Base-by-base conservation (phyloP, 225 moss, liverwort and hornwort species). In the Climacium dendroides region DNA sequence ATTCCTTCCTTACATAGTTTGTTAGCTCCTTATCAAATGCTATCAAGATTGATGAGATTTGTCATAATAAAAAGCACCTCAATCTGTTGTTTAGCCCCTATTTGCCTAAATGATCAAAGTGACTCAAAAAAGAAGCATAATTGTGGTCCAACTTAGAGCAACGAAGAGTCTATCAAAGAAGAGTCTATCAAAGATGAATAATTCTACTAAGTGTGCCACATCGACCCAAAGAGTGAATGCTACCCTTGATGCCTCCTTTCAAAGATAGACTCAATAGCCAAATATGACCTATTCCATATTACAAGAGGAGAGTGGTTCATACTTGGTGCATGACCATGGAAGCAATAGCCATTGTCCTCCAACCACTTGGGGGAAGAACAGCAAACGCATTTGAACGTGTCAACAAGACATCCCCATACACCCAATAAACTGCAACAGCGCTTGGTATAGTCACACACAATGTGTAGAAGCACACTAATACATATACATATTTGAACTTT, bases 291-390 rank as follows among this genome's bases (percentile, higher is more conserved):
- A n/a, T n/a, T n/a, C 9, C 4, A 43, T 30, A 16, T 6, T 15
- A 16, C 6, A 48, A 75, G 86, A 37, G 47, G 35, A 37, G 54
- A 52, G 60, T 4, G 48, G 29, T 32, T 62, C 90, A 43, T 83
- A 94, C 95, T 90, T 96, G 96, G 57, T 96, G 96, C 59, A 90
- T 43, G 57, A 94, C 81, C 90, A 96, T 96, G 71, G 86, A 69
- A 55, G 85, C 74, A 48, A 94, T 87, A 70, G 96, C 94, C 9
- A 89, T 17, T 5, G 91, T 94, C 19, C 94, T 90, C 93, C 93
- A 95, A 11, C 78, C 69, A 22, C 92, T 89, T 0, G 77, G 13
- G 1, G 94, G 94, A 50, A 96, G 85, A 65, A 94, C 94, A 30
- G 92, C 84, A 41, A 96, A 92, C 19, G 96, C 94, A 61, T 96